These are phyloP conservation scores for Blastobotrys americana DNA, from an alignment of 805 yeast species.

Conservation along the genomic window DNA sequence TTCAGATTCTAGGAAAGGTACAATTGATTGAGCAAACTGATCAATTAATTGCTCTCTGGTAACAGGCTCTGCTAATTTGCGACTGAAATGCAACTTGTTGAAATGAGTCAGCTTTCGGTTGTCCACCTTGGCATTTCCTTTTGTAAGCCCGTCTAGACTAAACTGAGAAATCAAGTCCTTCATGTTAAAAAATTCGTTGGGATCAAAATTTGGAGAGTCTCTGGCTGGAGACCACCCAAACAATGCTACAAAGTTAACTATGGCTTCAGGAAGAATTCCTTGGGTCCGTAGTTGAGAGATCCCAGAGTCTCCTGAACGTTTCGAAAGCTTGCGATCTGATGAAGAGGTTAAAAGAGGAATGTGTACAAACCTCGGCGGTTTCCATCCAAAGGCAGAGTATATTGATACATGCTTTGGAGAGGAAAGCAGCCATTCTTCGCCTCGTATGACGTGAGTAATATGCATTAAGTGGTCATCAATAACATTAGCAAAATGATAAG, in stretches of 20 bases:
- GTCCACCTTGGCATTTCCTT: constrained; percentile 90
- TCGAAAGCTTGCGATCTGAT: constrained; percentile 58
- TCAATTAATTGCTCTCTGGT: constrained; percentile 33
- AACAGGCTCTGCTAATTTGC: constrained; percentile 35
- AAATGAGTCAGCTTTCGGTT: constrained; percentile 66
- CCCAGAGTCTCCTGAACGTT: constrained; percentile 77
- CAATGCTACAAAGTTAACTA: constrained; percentile 77
- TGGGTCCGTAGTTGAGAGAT: constrained; percentile 48
- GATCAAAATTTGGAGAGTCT: constrained; percentile 21
- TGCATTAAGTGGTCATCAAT: constrained; percentile 91
- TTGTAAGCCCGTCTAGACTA: constrained; percentile 66
- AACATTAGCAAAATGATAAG: constrained; percentile 94
- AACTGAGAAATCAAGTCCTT: constrained; percentile 50
- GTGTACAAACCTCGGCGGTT: constrained; percentile 74
- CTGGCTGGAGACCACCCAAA: constrained; percentile 85
- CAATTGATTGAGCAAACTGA: constrained; percentile 7
- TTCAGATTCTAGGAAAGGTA: neutral
- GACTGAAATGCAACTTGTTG: constrained; percentile 60
- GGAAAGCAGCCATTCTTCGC: constrained; percentile 96
- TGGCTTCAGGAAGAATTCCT: constrained; percentile 80
- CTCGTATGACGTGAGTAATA: constrained; percentile 90
- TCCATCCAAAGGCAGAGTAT: constrained; percentile 82
- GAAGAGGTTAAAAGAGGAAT: constrained; percentile 78
- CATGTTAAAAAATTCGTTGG: constrained; percentile 26
- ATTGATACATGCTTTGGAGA: constrained; percentile 91